A percentile compares a stretch with the other conserved stretches of the same genome.
phyloP scores from a whole-genome alignment of 805 yeast genomes.

The Teunomyces kruisii region DNA sequence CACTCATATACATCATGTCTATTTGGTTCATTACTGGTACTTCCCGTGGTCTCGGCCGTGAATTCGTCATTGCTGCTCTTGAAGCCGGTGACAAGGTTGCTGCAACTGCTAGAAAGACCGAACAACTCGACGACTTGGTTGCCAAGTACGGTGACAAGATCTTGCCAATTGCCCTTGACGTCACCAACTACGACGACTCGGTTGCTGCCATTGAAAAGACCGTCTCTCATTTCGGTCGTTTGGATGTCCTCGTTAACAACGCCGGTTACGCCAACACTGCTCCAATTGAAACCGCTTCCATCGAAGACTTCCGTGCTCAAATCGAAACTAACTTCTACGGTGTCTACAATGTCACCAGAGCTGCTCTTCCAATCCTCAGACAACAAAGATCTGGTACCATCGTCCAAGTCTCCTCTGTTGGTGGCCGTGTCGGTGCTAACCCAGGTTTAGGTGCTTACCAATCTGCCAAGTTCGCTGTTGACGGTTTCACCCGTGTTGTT shows the following conservation, averaged over 20 bases:
- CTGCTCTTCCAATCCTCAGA: neutral
- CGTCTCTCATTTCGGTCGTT: neutral
- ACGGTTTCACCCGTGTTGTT: neutral
- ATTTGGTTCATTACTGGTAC: neutral
- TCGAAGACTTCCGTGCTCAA: neutral
- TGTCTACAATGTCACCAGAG: neutral
- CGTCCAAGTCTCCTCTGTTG: neutral
- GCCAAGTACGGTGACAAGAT: neutral
- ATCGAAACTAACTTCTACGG: neutral
- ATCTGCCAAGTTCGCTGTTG: neutral
- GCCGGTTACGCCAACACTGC: conserved; percentile 1
- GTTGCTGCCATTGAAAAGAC: neutral
- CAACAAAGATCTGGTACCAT: neutral
- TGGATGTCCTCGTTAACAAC: neutral
- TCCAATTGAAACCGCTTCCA: neutral
- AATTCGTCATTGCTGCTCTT: neutral
- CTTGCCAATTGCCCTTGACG: neutral
- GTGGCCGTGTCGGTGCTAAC: neutral
- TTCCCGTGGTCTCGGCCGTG: neutral
- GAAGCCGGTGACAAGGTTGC: neutral
- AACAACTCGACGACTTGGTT: neutral
- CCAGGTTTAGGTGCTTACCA: neutral
- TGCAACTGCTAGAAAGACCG: neutral
- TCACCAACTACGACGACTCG: neutral
- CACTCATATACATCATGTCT: no score